These are phyloP conservation scores for Aspergillus campestris DNA, from an alignment of 495 filamentous ascomycete genomes.

Conservation along the genomic window DNA sequence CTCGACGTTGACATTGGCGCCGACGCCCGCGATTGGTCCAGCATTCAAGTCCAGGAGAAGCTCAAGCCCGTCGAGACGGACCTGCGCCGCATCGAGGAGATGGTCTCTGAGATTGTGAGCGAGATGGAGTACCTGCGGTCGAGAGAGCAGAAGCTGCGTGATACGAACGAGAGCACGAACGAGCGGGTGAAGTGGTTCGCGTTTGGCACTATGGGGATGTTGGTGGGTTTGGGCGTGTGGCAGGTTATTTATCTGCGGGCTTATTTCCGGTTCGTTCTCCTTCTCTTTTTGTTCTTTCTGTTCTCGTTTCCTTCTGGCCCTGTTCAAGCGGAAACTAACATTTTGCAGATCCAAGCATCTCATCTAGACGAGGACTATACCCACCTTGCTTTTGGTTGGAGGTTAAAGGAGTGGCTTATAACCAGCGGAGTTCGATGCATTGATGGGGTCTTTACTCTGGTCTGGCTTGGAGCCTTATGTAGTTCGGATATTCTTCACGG, in stretches of 20 bases:
- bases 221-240: conserved; percentile 87
- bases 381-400: neutral
- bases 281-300: neutral
- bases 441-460: neutral
- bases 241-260: conserved; percentile 95
- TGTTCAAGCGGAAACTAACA: too few relatives aligned
- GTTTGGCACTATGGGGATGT: conserved; percentile 86
- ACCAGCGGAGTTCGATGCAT: neutral
- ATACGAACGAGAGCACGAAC: conserved; percentile 99
- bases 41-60: conserved; percentile 93
- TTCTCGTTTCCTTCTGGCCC: too few relatives aligned
- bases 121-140: conserved; percentile 90
- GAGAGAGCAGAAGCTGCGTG: conserved; percentile 89
- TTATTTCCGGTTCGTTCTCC: conserved; percentile 69
- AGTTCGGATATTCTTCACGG: conserved; percentile 16
- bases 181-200: conserved; percentile 98
- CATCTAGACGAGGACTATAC: conserved; percentile 43
- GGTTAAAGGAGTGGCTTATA: neutral
- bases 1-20: conserved; percentile 98
- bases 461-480: conserved; percentile 16
- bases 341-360: conserved; percentile 69
- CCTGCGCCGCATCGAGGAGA: conserved; percentile 84
- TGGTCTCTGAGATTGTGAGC: conserved; percentile 68
- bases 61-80: conserved; percentile 96
- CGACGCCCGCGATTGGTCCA: conserved; percentile 96